These are phyloP conservation scores for Silene vulgaris DNA, from an alignment of 179 eudicot genomes.

Conservation along the genomic window DNA sequence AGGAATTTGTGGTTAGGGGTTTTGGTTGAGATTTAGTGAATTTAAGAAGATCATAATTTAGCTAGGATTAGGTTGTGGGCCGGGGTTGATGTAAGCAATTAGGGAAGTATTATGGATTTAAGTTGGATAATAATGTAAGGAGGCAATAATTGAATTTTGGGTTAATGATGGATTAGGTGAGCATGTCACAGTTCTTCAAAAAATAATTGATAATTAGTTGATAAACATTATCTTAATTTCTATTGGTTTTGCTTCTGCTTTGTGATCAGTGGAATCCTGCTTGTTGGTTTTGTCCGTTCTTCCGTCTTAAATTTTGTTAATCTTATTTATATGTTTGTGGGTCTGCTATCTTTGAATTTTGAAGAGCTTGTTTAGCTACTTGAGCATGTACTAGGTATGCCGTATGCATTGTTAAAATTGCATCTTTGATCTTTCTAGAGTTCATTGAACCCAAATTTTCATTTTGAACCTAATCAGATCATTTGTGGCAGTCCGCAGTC, in stretches of 20 bases:
- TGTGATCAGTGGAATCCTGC: background rate
- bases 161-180: slow-evolving; percentile 24
- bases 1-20: background rate
- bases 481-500: background rate
- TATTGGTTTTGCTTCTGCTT: background rate
- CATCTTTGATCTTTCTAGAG: background rate
- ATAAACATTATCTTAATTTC: slow-evolving; percentile 3
- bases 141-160: slow-evolving; percentile 21
- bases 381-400: background rate
- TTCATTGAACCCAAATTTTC: background rate
- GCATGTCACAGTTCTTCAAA: slow-evolving; percentile 20
- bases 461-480: background rate
- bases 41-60: background rate
- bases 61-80: background rate
- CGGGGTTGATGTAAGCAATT: background rate
- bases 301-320: too few relatives aligned
- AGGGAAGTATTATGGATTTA: background rate
- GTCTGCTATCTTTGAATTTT: slow-evolving; percentile 11
- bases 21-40: slow-evolving; percentile 3
- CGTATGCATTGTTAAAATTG: background rate
- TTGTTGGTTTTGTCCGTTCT: background rate
- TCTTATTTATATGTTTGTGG: background rate
- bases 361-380: background rate
- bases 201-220: slow-evolving; percentile 15
- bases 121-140: background rate